A percentile compares a stretch with the other conserved stretches of the same genome.
phyloP scores from a whole-genome alignment of 2,329 filamentous ascomycete genomes.

The Monilinia fructigena region DNA sequence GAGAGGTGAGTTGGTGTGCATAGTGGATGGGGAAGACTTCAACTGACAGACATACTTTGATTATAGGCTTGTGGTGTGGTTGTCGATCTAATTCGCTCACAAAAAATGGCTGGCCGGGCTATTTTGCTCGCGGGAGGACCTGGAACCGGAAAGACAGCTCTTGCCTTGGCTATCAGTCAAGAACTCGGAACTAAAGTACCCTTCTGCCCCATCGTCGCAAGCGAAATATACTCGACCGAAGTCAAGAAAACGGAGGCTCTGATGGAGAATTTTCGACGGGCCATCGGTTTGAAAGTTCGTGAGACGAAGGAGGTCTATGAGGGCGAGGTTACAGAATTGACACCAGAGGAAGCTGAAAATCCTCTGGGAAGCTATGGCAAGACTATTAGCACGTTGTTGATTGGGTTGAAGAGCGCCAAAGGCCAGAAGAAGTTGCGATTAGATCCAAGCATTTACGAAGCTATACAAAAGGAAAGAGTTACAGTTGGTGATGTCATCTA shows the following conservation, averaged over 20 bases:
- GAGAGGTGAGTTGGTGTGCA: slow-evolving; percentile 64
- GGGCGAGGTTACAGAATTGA: slow-evolving; percentile 96
- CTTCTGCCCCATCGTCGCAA: slow-evolving; percentile 96
- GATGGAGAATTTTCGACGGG: slow-evolving; percentile 98
- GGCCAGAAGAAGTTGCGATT: slow-evolving; percentile 97
- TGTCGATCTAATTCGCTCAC: slow-evolving; percentile 90
- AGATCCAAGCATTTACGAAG: slow-evolving; percentile 98
- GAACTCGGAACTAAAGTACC: slow-evolving; percentile 97
- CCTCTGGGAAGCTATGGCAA: slow-evolving; percentile 94
- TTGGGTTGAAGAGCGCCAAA: slow-evolving; percentile 91
- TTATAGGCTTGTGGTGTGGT: slow-evolving; percentile 88
- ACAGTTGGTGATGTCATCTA: slow-evolving; percentile 97
- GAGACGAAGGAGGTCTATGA: slow-evolving; percentile 99
- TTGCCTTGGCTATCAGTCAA: slow-evolving; percentile 92
- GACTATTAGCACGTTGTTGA: slow-evolving; percentile 93
- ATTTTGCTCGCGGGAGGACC: slow-evolving; percentile 92
- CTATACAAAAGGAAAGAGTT: slow-evolving; percentile 96
- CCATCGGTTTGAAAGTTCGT: slow-evolving; percentile 93
- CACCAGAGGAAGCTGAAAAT: slow-evolving; percentile 97
- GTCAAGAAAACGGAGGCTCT: slow-evolving; percentile 99
- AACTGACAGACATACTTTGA: slow-evolving; percentile 76
- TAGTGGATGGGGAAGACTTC: slow-evolving; percentile 63
- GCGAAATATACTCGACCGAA: slow-evolving; percentile 96
- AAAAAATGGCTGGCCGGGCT: slow-evolving; percentile 96
- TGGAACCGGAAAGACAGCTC: slow-evolving; percentile 94